These are phyloP conservation scores for Annulohypoxylon truncatum DNA, from an alignment of 2,329 filamentous ascomycete genomes.

Conservation along the genomic window DNA sequence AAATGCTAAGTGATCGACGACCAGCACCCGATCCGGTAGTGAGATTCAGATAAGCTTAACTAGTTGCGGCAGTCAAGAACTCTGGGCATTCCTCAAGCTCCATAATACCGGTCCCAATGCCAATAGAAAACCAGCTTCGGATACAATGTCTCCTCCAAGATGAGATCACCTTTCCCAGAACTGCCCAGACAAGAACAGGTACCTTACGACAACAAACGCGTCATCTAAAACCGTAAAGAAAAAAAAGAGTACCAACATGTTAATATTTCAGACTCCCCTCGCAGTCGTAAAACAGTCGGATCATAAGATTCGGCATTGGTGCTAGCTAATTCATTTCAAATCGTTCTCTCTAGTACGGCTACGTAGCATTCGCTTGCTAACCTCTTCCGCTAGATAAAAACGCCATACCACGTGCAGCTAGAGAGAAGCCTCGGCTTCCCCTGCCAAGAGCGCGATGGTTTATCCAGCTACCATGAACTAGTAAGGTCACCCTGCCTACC, in stretches of 20 bases:
- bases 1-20: not conserved
- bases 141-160: not conserved
- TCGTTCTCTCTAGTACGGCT: not conserved
- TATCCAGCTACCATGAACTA: not conserved
- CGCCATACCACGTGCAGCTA: not conserved
- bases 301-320: not conserved
- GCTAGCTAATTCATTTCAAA: not conserved
- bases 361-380: not conserved
- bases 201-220: not conserved
- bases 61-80: constrained; percentile 3
- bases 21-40: constrained; percentile 3
- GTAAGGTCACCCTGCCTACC: not conserved
- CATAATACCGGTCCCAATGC: not conserved
- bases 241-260: not conserved
- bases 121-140: not conserved
- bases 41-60: constrained; percentile 10
- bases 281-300: not conserved
- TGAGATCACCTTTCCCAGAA: not conserved
- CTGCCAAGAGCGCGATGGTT: constrained; percentile 4
- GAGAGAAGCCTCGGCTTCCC: constrained; percentile 3
- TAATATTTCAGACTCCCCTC: not conserved
- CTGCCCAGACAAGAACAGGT: not conserved
- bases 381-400: not conserved
- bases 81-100: not conserved
- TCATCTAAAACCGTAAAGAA: not conserved